Evolutionary conservation across 208 protist species (phyloP), one percentile per base, ranked within the genome.

Genomic region (Blastocrithidia nonstop): DNA sequence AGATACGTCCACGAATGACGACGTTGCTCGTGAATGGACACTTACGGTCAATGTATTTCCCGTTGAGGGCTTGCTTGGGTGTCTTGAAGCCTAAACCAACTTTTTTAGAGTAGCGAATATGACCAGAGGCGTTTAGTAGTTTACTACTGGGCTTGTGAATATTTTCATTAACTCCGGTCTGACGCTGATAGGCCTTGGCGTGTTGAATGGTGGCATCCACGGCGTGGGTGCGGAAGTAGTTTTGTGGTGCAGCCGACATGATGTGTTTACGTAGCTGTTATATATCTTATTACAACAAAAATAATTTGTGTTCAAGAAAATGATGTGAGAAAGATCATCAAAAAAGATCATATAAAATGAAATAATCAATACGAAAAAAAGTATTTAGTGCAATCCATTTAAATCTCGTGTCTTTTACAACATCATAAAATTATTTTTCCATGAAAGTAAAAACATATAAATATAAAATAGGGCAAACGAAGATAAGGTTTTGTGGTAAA

Each of bases 11-110:
- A 69, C 98, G 97, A 76, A 99, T 99, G 57, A 84, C 83, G 45
- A 99, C 97, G 58, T 98, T 84, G 58, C 97, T 96, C 55, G 97
- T 99, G 87, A 98, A 99, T 45, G 98, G 98, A 92, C 98, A 99
- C 88, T 99, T 99, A 72, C 98, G 98, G 91, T 99, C 98, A 69
- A 99, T 93, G 85, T 99, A 99, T 44, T 79, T 95, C 36, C 97
- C 96, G 45, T 98, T 93, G 54, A 98, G 92, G 45, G 98, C 98
- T 41, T 86, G 84, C 54, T 88, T 86, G 56, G 98, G 98, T 33
- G 97, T 99, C 67, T 96, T 95, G 92, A 99, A 99, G 61, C 98
- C 97, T 5, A 99, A 82, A 74, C 98, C 98, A 54, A 99, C 84
- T 57, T 94, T 90, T 66, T 97, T 96, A 57, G 51, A 82, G 68